Conservation (phyloP, 2,329 filamentous ascomycete genomes). For the Neoascochyta sp. region DNA sequence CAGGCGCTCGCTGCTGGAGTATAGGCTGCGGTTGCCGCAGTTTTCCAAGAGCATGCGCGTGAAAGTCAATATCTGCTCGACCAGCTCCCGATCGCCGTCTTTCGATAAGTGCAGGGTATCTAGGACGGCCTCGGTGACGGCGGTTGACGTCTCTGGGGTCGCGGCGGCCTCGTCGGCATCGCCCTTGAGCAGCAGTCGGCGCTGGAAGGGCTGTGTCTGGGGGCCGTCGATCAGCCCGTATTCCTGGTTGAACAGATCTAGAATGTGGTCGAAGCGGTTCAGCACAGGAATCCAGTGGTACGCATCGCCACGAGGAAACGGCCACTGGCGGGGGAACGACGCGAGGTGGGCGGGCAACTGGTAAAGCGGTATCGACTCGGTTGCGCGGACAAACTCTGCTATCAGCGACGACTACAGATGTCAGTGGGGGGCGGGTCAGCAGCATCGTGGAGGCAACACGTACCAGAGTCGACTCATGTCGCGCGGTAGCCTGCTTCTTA, state of each 20-base stretch:
- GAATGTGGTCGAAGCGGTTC: slow-evolving; percentile 86
- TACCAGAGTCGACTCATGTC: slow-evolving; percentile 53
- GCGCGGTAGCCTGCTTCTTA: slow-evolving; percentile 53
- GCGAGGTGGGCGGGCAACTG: slow-evolving; percentile 73
- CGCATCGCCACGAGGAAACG: slow-evolving; percentile 88
- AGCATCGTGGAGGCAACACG: slow-evolving; percentile 9
- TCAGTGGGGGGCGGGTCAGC: slow-evolving; percentile 9
- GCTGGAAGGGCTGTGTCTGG: slow-evolving; percentile 72
- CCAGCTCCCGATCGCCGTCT: slow-evolving; percentile 75
- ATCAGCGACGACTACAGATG: slow-evolving; percentile 75
- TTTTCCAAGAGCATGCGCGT: slow-evolving; percentile 86
- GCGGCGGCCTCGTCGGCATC: slow-evolving; percentile 46
- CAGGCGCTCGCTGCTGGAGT: slow-evolving; percentile 85
- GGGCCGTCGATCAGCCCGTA: slow-evolving; percentile 79
- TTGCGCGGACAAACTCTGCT: slow-evolving; percentile 70
- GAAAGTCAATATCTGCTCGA: slow-evolving; percentile 79
- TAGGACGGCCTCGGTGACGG: slow-evolving; percentile 48
- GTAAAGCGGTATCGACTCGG: slow-evolving; percentile 66
- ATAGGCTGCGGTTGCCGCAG: slow-evolving; percentile 94
- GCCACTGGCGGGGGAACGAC: slow-evolving; percentile 85
- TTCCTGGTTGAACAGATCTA: slow-evolving; percentile 74
- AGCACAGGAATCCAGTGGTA: slow-evolving; percentile 97
- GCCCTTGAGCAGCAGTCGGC: slow-evolving; percentile 60
- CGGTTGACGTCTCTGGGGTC: slow-evolving; percentile 33
- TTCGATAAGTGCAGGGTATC: slow-evolving; percentile 59